These are phyloP conservation scores for Dorcoceras hygrometricum DNA, from an alignment of 257 asterid species.

Conservation along the genomic window DNA sequence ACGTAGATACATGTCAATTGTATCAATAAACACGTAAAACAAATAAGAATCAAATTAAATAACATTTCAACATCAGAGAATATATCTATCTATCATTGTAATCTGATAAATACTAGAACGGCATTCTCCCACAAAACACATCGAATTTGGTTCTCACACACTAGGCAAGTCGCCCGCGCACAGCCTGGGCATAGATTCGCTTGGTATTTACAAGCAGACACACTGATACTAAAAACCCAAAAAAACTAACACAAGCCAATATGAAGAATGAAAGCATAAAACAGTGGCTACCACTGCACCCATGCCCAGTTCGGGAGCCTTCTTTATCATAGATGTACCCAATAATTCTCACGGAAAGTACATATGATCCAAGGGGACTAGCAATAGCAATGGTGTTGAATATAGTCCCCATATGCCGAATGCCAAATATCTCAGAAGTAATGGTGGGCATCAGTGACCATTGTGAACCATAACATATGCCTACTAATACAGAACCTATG, in stretches of 20 bases:
- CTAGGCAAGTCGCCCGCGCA: not conserved
- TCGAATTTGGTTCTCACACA: not conserved
- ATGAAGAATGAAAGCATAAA: slow-evolving; percentile 79
- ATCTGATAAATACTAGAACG: no score
- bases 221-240: slow-evolving; percentile 64
- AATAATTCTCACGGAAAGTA: slow-evolving; percentile 72
- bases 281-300: slow-evolving; percentile 73
- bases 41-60: no score
- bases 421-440: slow-evolving; percentile 76
- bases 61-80: no score
- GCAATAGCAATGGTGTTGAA: slow-evolving; percentile 84
- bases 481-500: slow-evolving; percentile 69
- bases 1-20: no score
- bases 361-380: slow-evolving; percentile 89
- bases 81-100: no score
- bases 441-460: slow-evolving; percentile 98
- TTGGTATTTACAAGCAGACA: slow-evolving; percentile 55
- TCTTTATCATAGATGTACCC: slow-evolving; percentile 74
- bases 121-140: not conserved
- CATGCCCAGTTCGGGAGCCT: slow-evolving; percentile 38
- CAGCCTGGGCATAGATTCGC: slow-evolving; percentile 41
- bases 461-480: slow-evolving; percentile 85
- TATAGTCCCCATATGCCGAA: slow-evolving; percentile 82
- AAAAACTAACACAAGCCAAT: slow-evolving; percentile 54
- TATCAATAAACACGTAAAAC: no score